Base-by-base conservation (phyloP, 192 early-diverging fungal genomes). In the Backusella tarrabulga region DNA sequence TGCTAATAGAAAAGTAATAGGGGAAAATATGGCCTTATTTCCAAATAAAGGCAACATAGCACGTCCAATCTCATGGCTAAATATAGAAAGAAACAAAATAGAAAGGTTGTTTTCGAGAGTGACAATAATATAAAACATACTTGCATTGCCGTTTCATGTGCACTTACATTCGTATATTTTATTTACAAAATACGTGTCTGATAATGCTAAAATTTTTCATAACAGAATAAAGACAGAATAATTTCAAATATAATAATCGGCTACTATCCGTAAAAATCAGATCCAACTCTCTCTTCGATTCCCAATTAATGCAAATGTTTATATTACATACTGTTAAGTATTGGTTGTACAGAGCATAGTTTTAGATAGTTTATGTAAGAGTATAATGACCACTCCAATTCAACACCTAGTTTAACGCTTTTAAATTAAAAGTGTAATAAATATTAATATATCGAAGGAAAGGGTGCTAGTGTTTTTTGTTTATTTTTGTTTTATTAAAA, bases 11-110 rank as follows among this genome's bases (percentile, higher is more conserved):
- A 54, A 54, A 54, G n/a, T 6, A 63, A 60, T 23, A 60, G 9
- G 23, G 23, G 54, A 60, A 63, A 11, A 6, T 50, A 6, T 50
- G 19, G 9, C 56, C 14, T 9, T 63, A 63, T 63, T 63, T 63
- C 56, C 26, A 29, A 63, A 63, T 63, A 63, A 23, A 63, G 56
- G 21, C 26, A 63, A 29, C 26, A 63, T 63, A 29, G 56, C 56
- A 63, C 56, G 56, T 63, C 56, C 56, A 63, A 63, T 63, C 23
- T 63, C 56, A 63, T 63, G 56, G 56, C 56, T 63, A 63, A 63
- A 63, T 63, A 29, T 29, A 29, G 56, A 11, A 63, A 63, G 23
- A 63, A 29, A 63, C 26, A 63, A 63, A 63, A 23, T 12, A 12
- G 26, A 63, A 63, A 63, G 26, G 23, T 29, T 63, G 11, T 14